phyloP scores from a whole-genome alignment of 2,329 filamentous ascomycete genomes.

The Aureobasidium lini region DNA sequence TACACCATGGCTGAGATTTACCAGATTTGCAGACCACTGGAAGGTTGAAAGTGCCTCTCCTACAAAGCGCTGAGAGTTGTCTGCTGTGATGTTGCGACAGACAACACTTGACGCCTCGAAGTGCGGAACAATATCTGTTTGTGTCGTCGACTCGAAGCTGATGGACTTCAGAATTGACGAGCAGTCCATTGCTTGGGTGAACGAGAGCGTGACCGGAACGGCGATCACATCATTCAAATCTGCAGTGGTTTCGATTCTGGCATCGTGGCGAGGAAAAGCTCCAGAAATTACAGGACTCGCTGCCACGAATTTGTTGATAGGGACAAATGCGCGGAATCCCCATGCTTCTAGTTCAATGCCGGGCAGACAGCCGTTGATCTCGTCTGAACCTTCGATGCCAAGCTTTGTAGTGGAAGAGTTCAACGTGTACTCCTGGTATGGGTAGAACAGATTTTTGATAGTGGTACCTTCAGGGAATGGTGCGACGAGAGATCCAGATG shows the following conservation, averaged over 20 bases:
- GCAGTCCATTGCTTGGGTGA: constrained; percentile 56
- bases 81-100: constrained; percentile 37
- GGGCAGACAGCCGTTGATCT: constrained; percentile 49
- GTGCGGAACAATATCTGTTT: constrained; percentile 35
- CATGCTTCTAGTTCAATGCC: constrained; percentile 47
- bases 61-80: constrained; percentile 31
- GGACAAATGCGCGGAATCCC: constrained; percentile 55
- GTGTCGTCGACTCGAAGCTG: constrained; percentile 46
- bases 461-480: constrained; percentile 48
- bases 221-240: constrained; percentile 31
- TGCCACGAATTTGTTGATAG: constrained; percentile 40
- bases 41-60: constrained; percentile 48
- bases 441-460: constrained; percentile 54
- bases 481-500: constrained; percentile 44
- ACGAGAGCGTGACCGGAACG: constrained; percentile 49
- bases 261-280: constrained; percentile 55
- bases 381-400: constrained; percentile 39
- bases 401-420: constrained; percentile 39
- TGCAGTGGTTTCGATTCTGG: constrained; percentile 45
- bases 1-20: constrained; percentile 53
- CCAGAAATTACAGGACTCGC: constrained; percentile 53
- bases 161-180: constrained; percentile 44
- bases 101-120: constrained; percentile 39
- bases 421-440: constrained; percentile 49
- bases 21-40: constrained; percentile 46